Percentiles rank a stretch among this genome's conserved stretches.
Evolutionary conservation across 2,329 filamentous ascomycete genomes (phyloP).

Genomic region (Aspergillus novoparasiticus): DNA sequence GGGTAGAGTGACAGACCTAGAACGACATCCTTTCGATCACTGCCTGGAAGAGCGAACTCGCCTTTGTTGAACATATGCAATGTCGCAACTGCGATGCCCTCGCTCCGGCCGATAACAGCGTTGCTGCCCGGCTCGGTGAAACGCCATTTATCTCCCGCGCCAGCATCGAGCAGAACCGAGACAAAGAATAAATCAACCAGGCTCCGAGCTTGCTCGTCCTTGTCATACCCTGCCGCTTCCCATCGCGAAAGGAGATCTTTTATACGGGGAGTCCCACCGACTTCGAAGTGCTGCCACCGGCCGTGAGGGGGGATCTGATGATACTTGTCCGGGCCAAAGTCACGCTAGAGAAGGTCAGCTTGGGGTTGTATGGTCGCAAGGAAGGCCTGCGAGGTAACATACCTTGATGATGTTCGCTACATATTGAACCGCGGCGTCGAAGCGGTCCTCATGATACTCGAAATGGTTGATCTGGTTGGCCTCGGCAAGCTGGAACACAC

Average conservation of each 20-base stretch:
- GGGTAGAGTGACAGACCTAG: background rate
- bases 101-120: conserved; percentile 45
- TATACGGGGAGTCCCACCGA: conserved; percentile 56
- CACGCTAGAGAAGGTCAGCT: conserved; percentile 41
- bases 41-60: conserved; percentile 33
- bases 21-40: conserved; percentile 15
- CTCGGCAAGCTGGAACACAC: conserved; percentile 40
- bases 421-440: conserved; percentile 46
- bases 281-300: conserved; percentile 66
- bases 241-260: conserved; percentile 49
- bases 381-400: background rate
- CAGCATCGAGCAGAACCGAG: conserved; percentile 61
- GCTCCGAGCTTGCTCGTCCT: conserved; percentile 53
- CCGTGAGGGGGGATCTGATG: conserved; percentile 57
- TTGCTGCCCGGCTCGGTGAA: conserved; percentile 45
- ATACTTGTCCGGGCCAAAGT: conserved; percentile 53
- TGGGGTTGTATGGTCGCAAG: background rate
- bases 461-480: conserved; percentile 47
- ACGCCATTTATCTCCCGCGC: conserved; percentile 54
- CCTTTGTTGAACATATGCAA: conserved; percentile 54
- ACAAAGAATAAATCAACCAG: conserved; percentile 65
- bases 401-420: conserved; percentile 50
- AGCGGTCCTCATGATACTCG: conserved; percentile 41
- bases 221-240: conserved; percentile 46
- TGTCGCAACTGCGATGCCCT: conserved; percentile 56